Evolutionary conservation across 495 filamentous ascomycete species (phyloP), one percentile per base, ranked within the genome.

Genomic region (Sabuloglossum arenarium): DNA sequence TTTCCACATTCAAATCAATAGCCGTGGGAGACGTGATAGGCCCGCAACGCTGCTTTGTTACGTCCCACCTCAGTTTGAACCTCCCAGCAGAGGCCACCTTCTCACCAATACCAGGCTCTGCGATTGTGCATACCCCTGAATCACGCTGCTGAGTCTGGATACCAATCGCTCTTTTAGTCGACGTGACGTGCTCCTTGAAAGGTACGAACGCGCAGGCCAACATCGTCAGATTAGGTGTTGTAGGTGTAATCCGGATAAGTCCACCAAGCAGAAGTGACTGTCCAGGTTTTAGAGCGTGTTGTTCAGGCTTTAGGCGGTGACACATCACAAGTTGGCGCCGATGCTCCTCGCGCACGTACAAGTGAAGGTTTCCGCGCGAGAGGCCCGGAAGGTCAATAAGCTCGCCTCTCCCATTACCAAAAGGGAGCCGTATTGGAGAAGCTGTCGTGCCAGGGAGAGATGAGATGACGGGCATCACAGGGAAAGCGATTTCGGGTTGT

Each of bases 381-480:
- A 99, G 71, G 10, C 91, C 91, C 0, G 91, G 91, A 12, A 99
- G 76, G 63, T 94, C 91, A 62, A 99, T 85, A n/a, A 99, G 69
- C 63, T 99, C 91, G 52, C 91, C 89, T 60, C 78, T 81, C 10
- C 83, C 82, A 57, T 77, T 78, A 46, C 88, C 88, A 62, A 90
- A 97, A 8, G 86, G 82, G 50, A 94, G 74, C 21, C 91, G 79
- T 60, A 99, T 95, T 0, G 91, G 91, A 0, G 87, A 89, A 1
- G 88, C 91, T 0, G 91, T 99, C 0, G 91, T 99, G 0, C 91
- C 91, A 0, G 91, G 87, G 23, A 98, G 70, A 9, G 85, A 73
- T 0, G 88, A 95, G 21, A 94, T 79, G 10, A 88, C 64, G 1
- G 89, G 89, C 74, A 94, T 85, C 2, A 73, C 70, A 23, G 89